A percentile compares a stretch with the other conserved stretches of the same genome.
phyloP scores from a whole-genome alignment of 192 early-diverging fungal genomes.

The Coemansia sp. region DNA sequence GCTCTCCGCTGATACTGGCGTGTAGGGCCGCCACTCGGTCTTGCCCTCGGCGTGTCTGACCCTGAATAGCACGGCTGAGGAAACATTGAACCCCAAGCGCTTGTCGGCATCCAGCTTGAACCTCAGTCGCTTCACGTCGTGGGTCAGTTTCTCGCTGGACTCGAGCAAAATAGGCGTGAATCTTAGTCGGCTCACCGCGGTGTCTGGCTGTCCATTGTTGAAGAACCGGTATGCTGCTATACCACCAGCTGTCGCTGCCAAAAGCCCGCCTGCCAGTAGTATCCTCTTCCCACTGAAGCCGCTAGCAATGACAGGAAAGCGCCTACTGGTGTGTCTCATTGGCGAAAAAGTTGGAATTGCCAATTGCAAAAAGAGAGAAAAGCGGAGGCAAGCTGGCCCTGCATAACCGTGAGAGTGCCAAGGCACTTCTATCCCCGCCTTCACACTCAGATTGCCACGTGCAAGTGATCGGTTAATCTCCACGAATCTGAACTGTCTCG shows the following conservation, averaged over 20 bases:
- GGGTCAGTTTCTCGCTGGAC: constrained; percentile 58
- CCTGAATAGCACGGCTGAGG: constrained; percentile 78
- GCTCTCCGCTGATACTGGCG: constrained; percentile 61
- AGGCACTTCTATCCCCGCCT: no score
- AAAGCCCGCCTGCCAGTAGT: background rate
- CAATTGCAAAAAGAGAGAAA: no score
- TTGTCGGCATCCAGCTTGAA: constrained; percentile 68
- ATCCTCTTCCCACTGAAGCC: background rate
- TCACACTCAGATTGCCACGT: no score
- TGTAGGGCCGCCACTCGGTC: constrained; percentile 79
- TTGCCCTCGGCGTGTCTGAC: constrained; percentile 55
- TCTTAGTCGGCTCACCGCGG: background rate
- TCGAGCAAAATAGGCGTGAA: constrained; percentile 34
- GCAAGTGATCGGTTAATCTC: no score
- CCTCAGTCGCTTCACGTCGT: constrained; percentile 64
- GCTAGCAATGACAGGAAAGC: background rate
- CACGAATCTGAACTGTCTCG: no score
- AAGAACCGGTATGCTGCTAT: constrained; percentile 2
- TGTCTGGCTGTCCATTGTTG: background rate
- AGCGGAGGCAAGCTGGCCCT: no score
- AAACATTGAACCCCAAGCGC: constrained; percentile 65
- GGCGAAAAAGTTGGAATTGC: no score
- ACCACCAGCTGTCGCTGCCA: background rate
- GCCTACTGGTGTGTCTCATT: background rate
- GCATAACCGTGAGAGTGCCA: no score